phyloP scores from a whole-genome alignment of 306 rosid species.

The Castanea crenata region DNA sequence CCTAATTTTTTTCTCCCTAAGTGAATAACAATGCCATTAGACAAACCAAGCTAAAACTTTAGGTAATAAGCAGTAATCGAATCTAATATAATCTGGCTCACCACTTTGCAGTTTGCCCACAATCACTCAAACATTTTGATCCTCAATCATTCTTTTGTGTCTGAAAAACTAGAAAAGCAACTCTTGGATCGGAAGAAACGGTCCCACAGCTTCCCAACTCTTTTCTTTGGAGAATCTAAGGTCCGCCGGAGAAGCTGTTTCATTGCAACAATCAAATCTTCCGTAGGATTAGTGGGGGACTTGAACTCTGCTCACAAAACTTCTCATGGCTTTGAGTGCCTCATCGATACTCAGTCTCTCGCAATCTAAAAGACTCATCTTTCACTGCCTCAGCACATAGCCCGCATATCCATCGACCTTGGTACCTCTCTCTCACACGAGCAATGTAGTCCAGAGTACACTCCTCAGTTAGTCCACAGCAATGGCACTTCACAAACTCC shows the following conservation, averaged over 20 bases:
- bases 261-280: conserved; percentile 53
- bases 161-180: conserved; percentile 43
- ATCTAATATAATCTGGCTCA: too few relatives aligned
- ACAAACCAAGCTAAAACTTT: too few relatives aligned
- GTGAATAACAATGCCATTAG: background rate
- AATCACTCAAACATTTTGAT: too few relatives aligned
- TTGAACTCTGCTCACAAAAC: conserved; percentile 40
- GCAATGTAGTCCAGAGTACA: conserved; percentile 65
- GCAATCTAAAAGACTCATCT: conserved; percentile 43
- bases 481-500: conserved; percentile 54
- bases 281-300: conserved; percentile 46
- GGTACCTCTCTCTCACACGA: conserved; percentile 51
- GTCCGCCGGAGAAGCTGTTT: conserved; percentile 63
- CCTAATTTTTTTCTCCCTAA: too few relatives aligned
- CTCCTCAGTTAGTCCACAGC: conserved; percentile 77
- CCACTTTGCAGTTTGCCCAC: too few relatives aligned
- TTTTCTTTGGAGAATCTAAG: conserved; percentile 44
- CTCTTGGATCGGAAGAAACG: conserved; percentile 46
- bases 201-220: conserved; percentile 25
- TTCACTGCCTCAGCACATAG: conserved; percentile 76
- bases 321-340: conserved; percentile 59
- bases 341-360: conserved; percentile 42
- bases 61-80: too few relatives aligned
- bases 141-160: conserved; percentile 5
- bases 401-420: conserved; percentile 83